Evolutionary conservation across 2,329 filamentous ascomycete genomes (phyloP).

Genomic region (Phoma sp.): DNA sequence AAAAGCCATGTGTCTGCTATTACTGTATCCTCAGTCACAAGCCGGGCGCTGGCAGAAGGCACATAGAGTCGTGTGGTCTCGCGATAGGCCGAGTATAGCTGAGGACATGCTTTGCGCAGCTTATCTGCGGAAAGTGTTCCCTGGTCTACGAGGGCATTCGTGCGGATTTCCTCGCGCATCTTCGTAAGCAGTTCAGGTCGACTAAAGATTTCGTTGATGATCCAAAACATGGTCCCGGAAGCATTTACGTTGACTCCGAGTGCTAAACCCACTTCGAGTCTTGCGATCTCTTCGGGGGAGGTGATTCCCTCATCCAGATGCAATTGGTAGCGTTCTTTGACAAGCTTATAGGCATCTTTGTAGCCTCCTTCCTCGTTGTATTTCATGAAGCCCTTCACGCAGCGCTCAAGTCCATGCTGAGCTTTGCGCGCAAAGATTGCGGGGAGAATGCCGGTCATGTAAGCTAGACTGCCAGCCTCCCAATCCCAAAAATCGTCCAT

Average conservation of each 20-base stretch:
- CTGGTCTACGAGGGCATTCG: constrained; percentile 24
- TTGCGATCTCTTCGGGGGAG: constrained; percentile 17
- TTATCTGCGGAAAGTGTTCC: constrained; percentile 46
- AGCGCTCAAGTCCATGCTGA: constrained; percentile 44
- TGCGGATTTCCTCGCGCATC: constrained; percentile 50
- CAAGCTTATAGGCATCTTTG: constrained; percentile 28
- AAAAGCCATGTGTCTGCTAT: constrained; percentile 53
- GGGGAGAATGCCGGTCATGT: constrained; percentile 44
- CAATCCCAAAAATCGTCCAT: constrained; percentile 53
- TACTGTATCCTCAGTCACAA: constrained; percentile 52
- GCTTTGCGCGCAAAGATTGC: constrained; percentile 48
- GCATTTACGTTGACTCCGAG: constrained; percentile 53
- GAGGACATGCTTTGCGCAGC: constrained; percentile 50
- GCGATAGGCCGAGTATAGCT: constrained; percentile 54
- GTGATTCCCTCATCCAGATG: constrained; percentile 27
- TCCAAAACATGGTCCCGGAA: constrained; percentile 54
- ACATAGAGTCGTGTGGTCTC: constrained; percentile 54
- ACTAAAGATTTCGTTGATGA: constrained; percentile 52
- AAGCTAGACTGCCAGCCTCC: constrained; percentile 41
- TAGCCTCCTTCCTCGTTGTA: constrained; percentile 35
- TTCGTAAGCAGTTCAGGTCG: constrained; percentile 47
- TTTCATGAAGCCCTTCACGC: constrained; percentile 32
- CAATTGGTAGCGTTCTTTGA: constrained; percentile 30
- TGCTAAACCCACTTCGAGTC: constrained; percentile 32
- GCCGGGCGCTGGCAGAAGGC: constrained; percentile 49